phyloP scores from a whole-genome alignment of 495 filamentous ascomycete species.

The Penicillium tannophilum region DNA sequence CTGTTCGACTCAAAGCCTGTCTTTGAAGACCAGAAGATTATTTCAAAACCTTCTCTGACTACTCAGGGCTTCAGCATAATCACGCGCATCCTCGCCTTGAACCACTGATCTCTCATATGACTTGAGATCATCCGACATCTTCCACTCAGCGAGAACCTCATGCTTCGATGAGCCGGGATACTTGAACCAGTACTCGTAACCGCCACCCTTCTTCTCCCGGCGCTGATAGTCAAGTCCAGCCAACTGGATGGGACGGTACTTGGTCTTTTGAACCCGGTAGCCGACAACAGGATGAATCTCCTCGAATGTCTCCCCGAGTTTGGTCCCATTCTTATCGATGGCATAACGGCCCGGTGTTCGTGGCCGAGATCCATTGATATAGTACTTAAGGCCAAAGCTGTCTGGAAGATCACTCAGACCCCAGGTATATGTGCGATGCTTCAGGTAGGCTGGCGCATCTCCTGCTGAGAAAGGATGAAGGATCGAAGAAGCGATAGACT shows the following conservation, averaged over 20 bases:
- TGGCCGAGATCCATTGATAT: slow-evolving; percentile 12
- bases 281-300: slow-evolving; percentile 12
- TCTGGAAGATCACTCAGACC: slow-evolving; percentile 9
- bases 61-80: neutral
- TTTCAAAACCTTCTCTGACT: neutral
- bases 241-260: slow-evolving; percentile 6
- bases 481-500: neutral
- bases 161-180: slow-evolving; percentile 7
- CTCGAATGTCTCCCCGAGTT: slow-evolving; percentile 12
- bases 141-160: slow-evolving; percentile 10
- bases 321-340: slow-evolving; percentile 5
- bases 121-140: slow-evolving; percentile 5
- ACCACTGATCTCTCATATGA: neutral
- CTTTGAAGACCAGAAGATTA: neutral
- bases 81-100: neutral
- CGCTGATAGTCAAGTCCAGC: neutral
- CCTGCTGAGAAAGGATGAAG: neutral
- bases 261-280: slow-evolving; percentile 11
- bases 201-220: slow-evolving; percentile 1
- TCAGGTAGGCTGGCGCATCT: neutral
- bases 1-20: neutral
- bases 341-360: slow-evolving; percentile 13
- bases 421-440: slow-evolving; percentile 3
- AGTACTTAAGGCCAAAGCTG: slow-evolving; percentile 8
- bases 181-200: slow-evolving; percentile 11